These are phyloP conservation scores for Nitzschia palea DNA, from an alignment of 108 stramenopile genomes.

Conservation along the genomic window DNA sequence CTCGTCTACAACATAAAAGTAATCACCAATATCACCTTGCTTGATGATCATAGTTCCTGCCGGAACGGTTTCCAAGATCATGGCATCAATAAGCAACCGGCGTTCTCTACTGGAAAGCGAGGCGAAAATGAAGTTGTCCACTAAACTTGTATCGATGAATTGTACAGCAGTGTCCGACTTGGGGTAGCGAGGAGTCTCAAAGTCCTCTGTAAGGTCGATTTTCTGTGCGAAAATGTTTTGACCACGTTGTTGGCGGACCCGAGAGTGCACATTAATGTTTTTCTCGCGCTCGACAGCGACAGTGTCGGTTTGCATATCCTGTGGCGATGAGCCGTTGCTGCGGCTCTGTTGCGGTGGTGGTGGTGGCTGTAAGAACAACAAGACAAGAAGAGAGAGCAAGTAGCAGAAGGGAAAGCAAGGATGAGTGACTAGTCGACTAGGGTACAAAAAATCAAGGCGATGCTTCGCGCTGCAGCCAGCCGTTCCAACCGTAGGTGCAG, in stretches of 20 bases:
- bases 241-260: conserved; percentile 70
- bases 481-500: background rate
- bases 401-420: conserved; percentile 1
- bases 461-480: background rate
- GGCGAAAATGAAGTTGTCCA: conserved; percentile 89
- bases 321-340: conserved; percentile 19
- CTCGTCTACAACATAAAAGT: conserved; percentile 88
- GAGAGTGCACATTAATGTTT: conserved; percentile 77
- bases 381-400: background rate
- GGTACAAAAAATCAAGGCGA: background rate
- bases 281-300: conserved; percentile 67
- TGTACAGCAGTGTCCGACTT: conserved; percentile 75
- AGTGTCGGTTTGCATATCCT: conserved; percentile 40
- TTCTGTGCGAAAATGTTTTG: conserved; percentile 87
- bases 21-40: conserved; percentile 88
- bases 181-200: conserved; percentile 65
- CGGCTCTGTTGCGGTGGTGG: conserved; percentile 7
- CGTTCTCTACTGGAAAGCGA: conserved; percentile 72
- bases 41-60: conserved; percentile 86
- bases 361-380: background rate
- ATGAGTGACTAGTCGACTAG: background rate
- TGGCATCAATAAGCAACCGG: conserved; percentile 83
- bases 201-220: conserved; percentile 74
- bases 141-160: conserved; percentile 81
- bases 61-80: conserved; percentile 78